phyloP scores from a whole-genome alignment of 1,139 yeast species.

The Taiozyma onychis region DNA sequence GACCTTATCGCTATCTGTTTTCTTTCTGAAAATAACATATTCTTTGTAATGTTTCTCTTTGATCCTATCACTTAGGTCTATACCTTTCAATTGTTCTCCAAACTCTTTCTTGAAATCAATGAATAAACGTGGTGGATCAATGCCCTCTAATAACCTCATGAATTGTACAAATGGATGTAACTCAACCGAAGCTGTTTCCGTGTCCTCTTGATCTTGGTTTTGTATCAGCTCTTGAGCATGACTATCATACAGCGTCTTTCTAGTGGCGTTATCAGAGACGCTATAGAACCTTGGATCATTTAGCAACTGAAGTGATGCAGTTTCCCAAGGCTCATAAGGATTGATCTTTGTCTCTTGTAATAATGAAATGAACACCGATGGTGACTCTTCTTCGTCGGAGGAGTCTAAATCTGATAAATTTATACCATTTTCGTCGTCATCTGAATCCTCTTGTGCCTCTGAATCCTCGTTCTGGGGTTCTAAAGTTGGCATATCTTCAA shows the following conservation, averaged over 20 bases:
- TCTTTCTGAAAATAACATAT: slow-evolving; percentile 19
- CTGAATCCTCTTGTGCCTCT: slow-evolving; percentile 11
- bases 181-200: background rate
- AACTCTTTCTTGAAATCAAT: slow-evolving; percentile 41
- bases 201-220: slow-evolving; percentile 11
- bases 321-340: slow-evolving; percentile 43
- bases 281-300: slow-evolving; percentile 35
- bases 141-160: slow-evolving; percentile 28
- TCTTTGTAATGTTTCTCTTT: slow-evolving; percentile 36
- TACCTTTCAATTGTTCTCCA: slow-evolving; percentile 27
- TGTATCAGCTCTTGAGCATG: slow-evolving; percentile 31
- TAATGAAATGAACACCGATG: slow-evolving; percentile 24
- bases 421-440: slow-evolving; percentile 13
- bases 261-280: slow-evolving; percentile 29
- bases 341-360: slow-evolving; percentile 28
- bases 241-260: slow-evolving; percentile 35
- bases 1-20: slow-evolving; percentile 8
- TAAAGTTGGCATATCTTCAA: background rate
- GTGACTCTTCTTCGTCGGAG: slow-evolving; percentile 4
- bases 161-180: slow-evolving; percentile 23
- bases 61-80: slow-evolving; percentile 31
- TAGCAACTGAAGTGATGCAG: slow-evolving; percentile 35
- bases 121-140: slow-evolving; percentile 26
- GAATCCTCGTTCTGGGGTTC: slow-evolving; percentile 5
- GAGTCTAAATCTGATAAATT: slow-evolving; percentile 12